Evolutionary conservation across 2,329 filamentous ascomycete genomes (phyloP).

Genomic region (Leptographium flavum): DNA sequence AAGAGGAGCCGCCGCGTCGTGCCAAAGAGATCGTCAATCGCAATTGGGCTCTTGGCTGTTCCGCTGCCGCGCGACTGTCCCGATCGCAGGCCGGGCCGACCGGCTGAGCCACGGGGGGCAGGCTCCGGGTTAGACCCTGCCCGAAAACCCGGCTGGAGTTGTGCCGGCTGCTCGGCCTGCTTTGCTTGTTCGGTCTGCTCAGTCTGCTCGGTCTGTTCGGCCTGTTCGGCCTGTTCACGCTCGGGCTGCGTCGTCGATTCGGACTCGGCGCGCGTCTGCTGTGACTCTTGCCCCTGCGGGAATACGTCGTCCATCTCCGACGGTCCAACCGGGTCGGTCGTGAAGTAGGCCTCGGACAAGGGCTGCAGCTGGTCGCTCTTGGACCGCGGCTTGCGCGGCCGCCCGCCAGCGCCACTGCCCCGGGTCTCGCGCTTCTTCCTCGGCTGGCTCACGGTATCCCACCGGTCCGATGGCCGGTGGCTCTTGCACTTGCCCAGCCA

Average conservation of each 20-base stretch:
- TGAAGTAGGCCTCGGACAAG: slow-evolving; percentile 39
- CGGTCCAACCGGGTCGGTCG: slow-evolving; percentile 37
- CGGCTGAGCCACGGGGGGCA: slow-evolving; percentile 14
- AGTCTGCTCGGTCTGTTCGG: not conserved
- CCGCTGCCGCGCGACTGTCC: slow-evolving; percentile 42
- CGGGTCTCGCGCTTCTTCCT: slow-evolving; percentile 29
- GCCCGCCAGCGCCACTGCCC: slow-evolving; percentile 27
- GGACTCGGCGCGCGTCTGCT: not conserved
- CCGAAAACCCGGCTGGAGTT: slow-evolving; percentile 17
- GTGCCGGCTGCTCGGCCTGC: not conserved
- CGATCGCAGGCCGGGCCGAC: slow-evolving; percentile 25
- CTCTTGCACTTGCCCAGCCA: slow-evolving; percentile 82
- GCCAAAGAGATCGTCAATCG: slow-evolving; percentile 32
- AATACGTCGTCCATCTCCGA: slow-evolving; percentile 19
- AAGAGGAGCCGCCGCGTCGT: slow-evolving; percentile 59
- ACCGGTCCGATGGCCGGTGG: slow-evolving; percentile 72
- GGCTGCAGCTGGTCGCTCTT: slow-evolving; percentile 32
- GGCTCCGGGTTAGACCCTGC: slow-evolving; percentile 17
- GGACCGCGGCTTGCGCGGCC: slow-evolving; percentile 32
- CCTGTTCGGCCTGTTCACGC: not conserved
- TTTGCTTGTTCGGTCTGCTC: not conserved
- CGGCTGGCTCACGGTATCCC: slow-evolving; percentile 53
- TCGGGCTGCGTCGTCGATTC: not conserved
- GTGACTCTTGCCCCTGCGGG: too few species aligned
- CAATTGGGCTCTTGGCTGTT: slow-evolving; percentile 42